Percentiles rank a stretch among this genome's conserved stretches.
Conservation (phyloP, 306 rosid genomes). For the Rosa persica region DNA sequence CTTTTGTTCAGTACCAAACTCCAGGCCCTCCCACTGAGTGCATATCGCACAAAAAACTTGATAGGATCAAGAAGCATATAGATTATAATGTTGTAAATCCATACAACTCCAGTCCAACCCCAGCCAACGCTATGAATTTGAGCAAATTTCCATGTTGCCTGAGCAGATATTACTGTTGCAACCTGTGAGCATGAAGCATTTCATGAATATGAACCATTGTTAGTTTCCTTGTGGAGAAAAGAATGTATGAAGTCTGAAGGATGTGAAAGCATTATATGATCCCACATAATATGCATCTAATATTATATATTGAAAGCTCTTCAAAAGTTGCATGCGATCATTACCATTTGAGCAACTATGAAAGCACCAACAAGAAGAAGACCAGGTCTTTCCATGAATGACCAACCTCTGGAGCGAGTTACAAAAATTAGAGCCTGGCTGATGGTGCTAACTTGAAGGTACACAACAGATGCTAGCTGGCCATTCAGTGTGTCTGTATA, state of each 20-base stretch:
- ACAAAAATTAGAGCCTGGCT: slow-evolving; percentile 26
- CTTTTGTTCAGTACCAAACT: slow-evolving; percentile 15
- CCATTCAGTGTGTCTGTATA: not conserved
- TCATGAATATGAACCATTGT: not conserved
- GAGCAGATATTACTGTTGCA: slow-evolving; percentile 11
- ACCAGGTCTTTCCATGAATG: slow-evolving; percentile 22
- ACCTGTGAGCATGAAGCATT: slow-evolving; percentile 2
- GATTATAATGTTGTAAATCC: slow-evolving; percentile 17
- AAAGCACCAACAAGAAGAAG: slow-evolving; percentile 19
- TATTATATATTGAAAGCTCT: not conserved
- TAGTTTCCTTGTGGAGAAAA: not conserved
- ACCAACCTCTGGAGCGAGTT: slow-evolving; percentile 25
- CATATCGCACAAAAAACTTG: slow-evolving; percentile 17
- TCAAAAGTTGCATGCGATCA: not conserved
- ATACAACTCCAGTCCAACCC: slow-evolving; percentile 9
- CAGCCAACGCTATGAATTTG: slow-evolving; percentile 9
- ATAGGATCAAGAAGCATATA: slow-evolving; percentile 18
- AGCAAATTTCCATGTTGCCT: not conserved
- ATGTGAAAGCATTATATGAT: not conserved
- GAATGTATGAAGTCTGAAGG: not conserved
- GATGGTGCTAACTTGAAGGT: slow-evolving; percentile 32
- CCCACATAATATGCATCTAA: not conserved
- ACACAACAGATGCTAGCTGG: slow-evolving; percentile 21
- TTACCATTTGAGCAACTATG: slow-evolving; percentile 24
- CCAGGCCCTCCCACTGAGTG: slow-evolving; percentile 25